Evolutionary conservation across 495 filamentous ascomycete genomes (phyloP), one percentile per base, ranked within the genome.

Genomic region (Pyrenula aspistea): DNA sequence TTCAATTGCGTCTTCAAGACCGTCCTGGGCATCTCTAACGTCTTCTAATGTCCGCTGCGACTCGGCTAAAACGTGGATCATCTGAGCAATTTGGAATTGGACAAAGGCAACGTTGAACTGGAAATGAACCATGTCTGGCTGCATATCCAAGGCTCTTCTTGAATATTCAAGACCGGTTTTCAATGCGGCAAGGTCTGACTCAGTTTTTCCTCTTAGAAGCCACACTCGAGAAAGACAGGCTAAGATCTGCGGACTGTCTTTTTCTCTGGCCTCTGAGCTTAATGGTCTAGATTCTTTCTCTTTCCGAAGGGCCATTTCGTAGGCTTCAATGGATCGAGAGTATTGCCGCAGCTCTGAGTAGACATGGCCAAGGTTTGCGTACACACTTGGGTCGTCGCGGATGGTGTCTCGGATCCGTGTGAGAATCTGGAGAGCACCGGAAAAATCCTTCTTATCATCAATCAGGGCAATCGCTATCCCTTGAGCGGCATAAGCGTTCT

Each of bases 101-200:
- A 96, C 89, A 60, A 96, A 98, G 22, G 93, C 93, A 15, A 98
- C 88, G 67, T 98, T 98, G 80, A 98, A 98, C 65, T 92, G 86
- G 64, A 93, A 87, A 70, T 95, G 88, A 8, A 89, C 75, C 62
- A 94, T 88, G 20, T 91, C 87, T 1, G 90, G 88, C 0, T 87
- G 82, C 48, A 88, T 75, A 49, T 82, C 79, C 24, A 91, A 80
- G 20, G 91, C 90, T 75, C 91, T 87, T 61, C 87, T 81, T 2
- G 93, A 90, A 65, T 90, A 95, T 25, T 90, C 85, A n/a, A 97
- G 74, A 2, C 90, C 83, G 12, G 79, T 87, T 65, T 89, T 89
- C 76, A 95, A 91, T n/a, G 85, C 85, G 3, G 83, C 71, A 19
- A 93, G 64, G 56, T 74, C 87, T 62, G 83, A 83, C 59, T 98